phyloP scores from a whole-genome alignment of 1,139 yeast species.

The Geotrichum candidum region DNA sequence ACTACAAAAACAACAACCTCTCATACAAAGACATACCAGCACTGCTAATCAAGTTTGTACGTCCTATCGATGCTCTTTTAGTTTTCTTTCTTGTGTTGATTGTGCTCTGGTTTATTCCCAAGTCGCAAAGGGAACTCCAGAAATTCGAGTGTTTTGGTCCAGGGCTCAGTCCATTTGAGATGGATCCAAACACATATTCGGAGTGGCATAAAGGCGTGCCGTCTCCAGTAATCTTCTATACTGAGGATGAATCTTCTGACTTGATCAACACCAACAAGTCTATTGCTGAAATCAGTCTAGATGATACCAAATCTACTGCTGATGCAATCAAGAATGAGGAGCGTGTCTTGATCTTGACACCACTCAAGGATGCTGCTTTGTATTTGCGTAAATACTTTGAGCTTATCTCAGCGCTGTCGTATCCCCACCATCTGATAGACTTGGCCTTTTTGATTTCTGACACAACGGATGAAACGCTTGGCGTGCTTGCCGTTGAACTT shows the following conservation, averaged over 20 bases:
- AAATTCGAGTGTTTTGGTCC: constrained; percentile 29
- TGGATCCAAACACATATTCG: constrained; percentile 26
- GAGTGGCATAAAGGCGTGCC: constrained; percentile 28
- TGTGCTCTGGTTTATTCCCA: constrained; percentile 18
- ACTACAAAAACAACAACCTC: not conserved
- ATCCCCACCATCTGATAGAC: constrained; percentile 76
- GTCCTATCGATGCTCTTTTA: constrained; percentile 14
- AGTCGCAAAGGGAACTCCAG: constrained; percentile 21
- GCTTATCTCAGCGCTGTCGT: constrained; percentile 77
- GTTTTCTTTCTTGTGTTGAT: constrained; percentile 18
- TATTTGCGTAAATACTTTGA: constrained; percentile 80
- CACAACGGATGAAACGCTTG: constrained; percentile 61
- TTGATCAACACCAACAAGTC: constrained; percentile 20
- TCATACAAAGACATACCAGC: not conserved
- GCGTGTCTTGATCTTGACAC: constrained; percentile 64
- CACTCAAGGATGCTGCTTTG: constrained; percentile 74
- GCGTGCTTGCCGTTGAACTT: constrained; percentile 49
- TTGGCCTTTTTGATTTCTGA: constrained; percentile 82
- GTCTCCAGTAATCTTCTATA: constrained; percentile 27
- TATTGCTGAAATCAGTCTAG: constrained; percentile 43
- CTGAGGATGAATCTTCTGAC: constrained; percentile 20
- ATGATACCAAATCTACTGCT: constrained; percentile 39
- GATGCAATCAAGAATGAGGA: constrained; percentile 56
- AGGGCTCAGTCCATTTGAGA: constrained; percentile 28
- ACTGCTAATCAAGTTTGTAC: not conserved